Evolutionary conservation across 2,329 filamentous ascomycete species (phyloP).

Genomic region (Colletotrichum spaethianum): DNA sequence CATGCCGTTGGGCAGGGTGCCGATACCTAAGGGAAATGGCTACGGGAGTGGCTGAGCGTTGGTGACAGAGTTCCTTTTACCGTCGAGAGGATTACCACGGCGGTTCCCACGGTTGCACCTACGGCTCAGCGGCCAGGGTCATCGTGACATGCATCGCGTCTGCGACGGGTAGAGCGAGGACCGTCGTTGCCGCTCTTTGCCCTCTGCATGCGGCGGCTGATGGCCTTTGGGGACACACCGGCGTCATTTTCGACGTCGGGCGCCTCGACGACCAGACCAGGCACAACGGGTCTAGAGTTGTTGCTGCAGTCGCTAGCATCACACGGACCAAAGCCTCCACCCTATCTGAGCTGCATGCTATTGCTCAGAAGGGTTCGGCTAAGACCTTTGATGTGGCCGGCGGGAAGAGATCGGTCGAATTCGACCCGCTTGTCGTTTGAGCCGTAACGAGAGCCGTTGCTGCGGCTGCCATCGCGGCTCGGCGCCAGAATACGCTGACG

Average conservation of each 20-base stretch:
- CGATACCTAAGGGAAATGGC: slow-evolving; percentile 57
- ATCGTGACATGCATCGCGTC: slow-evolving; percentile 54
- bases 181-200: slow-evolving; percentile 76
- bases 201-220: slow-evolving; percentile 78
- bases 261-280: slow-evolving; percentile 92
- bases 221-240: slow-evolving; percentile 94
- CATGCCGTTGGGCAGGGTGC: slow-evolving; percentile 58
- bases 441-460: slow-evolving; percentile 66
- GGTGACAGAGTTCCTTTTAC: slow-evolving; percentile 43
- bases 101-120: slow-evolving; percentile 46
- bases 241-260: slow-evolving; percentile 99
- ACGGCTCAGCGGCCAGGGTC: slow-evolving; percentile 48
- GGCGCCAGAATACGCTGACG: slow-evolving; percentile 85
- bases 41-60: slow-evolving; percentile 45
- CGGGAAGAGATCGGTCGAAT: slow-evolving; percentile 80
- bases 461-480: slow-evolving; percentile 72
- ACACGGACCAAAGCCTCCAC: slow-evolving; percentile 95
- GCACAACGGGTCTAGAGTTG: slow-evolving; percentile 57
- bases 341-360: slow-evolving; percentile 84
- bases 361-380: slow-evolving; percentile 80
- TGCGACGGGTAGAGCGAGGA: slow-evolving; percentile 71
- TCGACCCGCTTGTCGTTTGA: slow-evolving; percentile 79
- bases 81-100: slow-evolving; percentile 43
- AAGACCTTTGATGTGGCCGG: slow-evolving; percentile 89
- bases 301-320: slow-evolving; percentile 97